Evolutionary conservation across 768 basidiomycete species (phyloP).

Genomic region (Lentinus brumalis): DNA sequence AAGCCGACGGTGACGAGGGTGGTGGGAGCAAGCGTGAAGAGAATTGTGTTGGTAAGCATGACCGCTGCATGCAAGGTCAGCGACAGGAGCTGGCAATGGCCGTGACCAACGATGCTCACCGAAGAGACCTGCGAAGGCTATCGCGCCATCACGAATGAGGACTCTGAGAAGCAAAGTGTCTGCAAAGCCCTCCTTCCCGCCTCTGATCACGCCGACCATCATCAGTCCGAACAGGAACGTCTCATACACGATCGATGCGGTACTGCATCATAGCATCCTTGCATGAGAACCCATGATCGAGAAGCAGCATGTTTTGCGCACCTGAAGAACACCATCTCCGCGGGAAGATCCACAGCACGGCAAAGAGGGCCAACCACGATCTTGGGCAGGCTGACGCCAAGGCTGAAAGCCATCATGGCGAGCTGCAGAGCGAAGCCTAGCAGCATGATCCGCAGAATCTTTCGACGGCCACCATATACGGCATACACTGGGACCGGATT

Average conservation of each 20-base stretch:
- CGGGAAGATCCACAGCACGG: conserved; percentile 8
- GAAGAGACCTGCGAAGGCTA: conserved; percentile 30
- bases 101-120: conserved; percentile 10
- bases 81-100: not conserved
- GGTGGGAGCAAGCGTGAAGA: conserved; percentile 17
- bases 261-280: conserved; percentile 8
- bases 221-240: conserved; percentile 29
- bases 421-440: conserved; percentile 10
- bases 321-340: conserved; percentile 20
- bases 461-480: conserved; percentile 4
- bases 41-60: conserved; percentile 18
- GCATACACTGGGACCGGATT: conserved; percentile 9
- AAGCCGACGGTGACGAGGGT: conserved; percentile 18
- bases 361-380: conserved; percentile 11
- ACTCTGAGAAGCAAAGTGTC: conserved; percentile 23
- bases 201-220: conserved; percentile 23
- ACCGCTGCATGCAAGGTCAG: not conserved
- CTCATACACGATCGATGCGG: conserved; percentile 27
- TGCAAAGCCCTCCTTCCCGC: conserved; percentile 25
- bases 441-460: conserved; percentile 13
- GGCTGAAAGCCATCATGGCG: conserved; percentile 11
- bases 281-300: not conserved
- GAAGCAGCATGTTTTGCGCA: not conserved
- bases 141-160: conserved; percentile 30
- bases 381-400: conserved; percentile 17